A percentile compares a stretch with the other conserved stretches of the same genome.
phyloP scores from a whole-genome alignment of 2,329 filamentous ascomycete species.

The Fusarium marasasianum region DNA sequence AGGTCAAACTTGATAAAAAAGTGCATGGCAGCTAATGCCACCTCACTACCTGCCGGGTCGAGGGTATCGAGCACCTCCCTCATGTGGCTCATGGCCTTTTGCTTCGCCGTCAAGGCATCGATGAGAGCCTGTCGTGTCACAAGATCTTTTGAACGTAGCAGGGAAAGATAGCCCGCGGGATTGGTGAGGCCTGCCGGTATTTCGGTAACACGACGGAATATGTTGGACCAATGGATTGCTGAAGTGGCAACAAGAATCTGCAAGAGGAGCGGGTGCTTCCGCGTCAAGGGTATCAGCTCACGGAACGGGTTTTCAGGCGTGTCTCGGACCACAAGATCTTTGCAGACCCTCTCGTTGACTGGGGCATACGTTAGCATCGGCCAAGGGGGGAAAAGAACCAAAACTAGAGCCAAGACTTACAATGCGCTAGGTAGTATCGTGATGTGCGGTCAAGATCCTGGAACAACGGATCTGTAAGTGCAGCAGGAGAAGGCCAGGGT shows the following conservation, averaged over 20 bases:
- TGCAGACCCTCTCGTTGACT: conserved; percentile 61
- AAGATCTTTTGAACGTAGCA: conserved; percentile 51
- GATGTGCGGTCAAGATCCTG: conserved; percentile 60
- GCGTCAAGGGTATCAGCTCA: conserved; percentile 58
- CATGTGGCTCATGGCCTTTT: conserved; percentile 57
- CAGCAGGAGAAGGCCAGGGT: conserved; percentile 36
- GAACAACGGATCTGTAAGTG: conserved; percentile 64
- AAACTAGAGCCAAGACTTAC: conserved; percentile 45
- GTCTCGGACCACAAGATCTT: conserved; percentile 63
- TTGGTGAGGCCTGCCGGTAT: conserved; percentile 46
- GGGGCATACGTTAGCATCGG: conserved; percentile 39
- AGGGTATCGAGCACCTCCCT: conserved; percentile 52
- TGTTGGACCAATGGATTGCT: conserved; percentile 60
- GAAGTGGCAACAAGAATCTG: conserved; percentile 61
- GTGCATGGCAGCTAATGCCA: conserved; percentile 58
- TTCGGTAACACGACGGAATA: conserved; percentile 48
- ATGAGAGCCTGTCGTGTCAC: conserved; percentile 53
- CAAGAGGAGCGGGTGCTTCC: conserved; percentile 56
- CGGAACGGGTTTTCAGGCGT: conserved; percentile 58
- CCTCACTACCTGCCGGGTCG: conserved; percentile 55
- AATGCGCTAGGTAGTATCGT: conserved; percentile 61
- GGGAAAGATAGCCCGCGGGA: conserved; percentile 49
- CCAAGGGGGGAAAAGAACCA: not conserved
- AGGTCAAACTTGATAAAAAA: conserved; percentile 63
- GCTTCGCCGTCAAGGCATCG: conserved; percentile 58